Evolutionary conservation across 2,329 filamentous ascomycete species (phyloP), one percentile per base, ranked within the genome.

Genomic region (Pseudogymnoascus sp.): DNA sequence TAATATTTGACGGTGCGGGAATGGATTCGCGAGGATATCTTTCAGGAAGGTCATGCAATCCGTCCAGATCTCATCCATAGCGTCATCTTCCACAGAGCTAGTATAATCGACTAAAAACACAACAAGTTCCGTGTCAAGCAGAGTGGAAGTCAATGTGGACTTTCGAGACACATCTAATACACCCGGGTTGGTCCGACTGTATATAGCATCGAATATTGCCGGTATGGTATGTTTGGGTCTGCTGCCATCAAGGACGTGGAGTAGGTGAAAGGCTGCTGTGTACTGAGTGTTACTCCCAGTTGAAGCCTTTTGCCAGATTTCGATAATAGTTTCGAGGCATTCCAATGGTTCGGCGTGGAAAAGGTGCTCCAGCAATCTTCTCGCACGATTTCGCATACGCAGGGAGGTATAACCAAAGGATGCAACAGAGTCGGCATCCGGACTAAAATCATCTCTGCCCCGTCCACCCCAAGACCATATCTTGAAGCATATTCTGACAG

Each of bases 21-120:
- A 91, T 1, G 94, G 95, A 71, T 99, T 99, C 25, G 88, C 86
- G 29, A 99, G 80, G 29, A 99, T 83, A 72, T 99, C 95, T 66
- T 87, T 89, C 64, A 97, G 75, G 74, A 99, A 99, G 0, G 88
- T 84, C 70, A 92, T 91, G 73, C 93, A 99, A 72, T 99, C 93
- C 41, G 87, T 82, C 94, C 94, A 99, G 58, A 99, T 96, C 75
- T 99, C 94, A 70, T 99, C 94, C 83, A 97, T 93, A 13, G 94
- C 90, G 77, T 99, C 94, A 70, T 99, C 94, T 71, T 99, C 94
- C 10, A 97, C 80, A 0, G 92, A 94, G 31, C 84, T 84, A 0
- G 92, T 88, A 74, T 99, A 99, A 65, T 94, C 90, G 6, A 96
- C 90, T 48, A 97, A 76, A 73, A 99, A 99, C 7, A 89, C 84